A percentile compares a stretch with the other conserved stretches of the same genome.
Conservation (phyloP, 768 basidiomycete species). For the Daedaleopsis sinensis region DNA sequence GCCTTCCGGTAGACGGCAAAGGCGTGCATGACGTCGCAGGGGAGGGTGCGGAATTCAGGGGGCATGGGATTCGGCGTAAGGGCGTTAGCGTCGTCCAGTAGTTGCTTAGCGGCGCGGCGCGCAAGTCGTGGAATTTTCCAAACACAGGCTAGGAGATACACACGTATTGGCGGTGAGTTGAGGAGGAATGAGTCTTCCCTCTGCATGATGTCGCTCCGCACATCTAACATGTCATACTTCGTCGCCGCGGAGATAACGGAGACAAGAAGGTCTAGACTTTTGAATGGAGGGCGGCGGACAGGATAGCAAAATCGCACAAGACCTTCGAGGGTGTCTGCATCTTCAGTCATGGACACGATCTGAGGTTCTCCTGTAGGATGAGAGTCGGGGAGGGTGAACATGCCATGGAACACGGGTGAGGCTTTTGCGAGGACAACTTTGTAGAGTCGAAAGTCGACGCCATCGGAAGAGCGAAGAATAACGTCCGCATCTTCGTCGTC, state of each 20-base stretch:
- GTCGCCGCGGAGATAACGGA: constrained; percentile 22
- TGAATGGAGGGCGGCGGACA: constrained; percentile 8
- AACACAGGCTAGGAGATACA: neutral
- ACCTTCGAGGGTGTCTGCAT: constrained; percentile 9
- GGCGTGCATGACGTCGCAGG: neutral
- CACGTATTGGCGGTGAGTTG: neutral
- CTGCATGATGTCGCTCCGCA: neutral
- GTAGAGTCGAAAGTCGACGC: constrained; percentile 5
- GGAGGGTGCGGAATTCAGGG: neutral
- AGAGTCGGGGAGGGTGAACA: constrained; percentile 8
- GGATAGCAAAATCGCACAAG: constrained; percentile 18
- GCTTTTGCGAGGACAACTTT: constrained; percentile 13
- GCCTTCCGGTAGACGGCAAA: neutral
- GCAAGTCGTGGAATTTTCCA: neutral
- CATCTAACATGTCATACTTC: constrained; percentile 24
- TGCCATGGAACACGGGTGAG: constrained; percentile 7
- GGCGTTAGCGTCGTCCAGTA: neutral
- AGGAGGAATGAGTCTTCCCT: neutral
- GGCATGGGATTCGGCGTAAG: neutral
- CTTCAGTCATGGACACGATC: constrained; percentile 8
- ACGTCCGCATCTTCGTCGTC: constrained; percentile 27
- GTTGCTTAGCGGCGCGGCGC: neutral
- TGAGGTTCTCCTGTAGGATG: neutral
- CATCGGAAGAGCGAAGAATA: constrained; percentile 6
- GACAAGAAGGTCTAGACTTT: constrained; percentile 5